A percentile compares a stretch with the other conserved stretches of the same genome.
Evolutionary conservation across 257 asterid species (phyloP).

Genomic region (Mentha longifolia): DNA sequence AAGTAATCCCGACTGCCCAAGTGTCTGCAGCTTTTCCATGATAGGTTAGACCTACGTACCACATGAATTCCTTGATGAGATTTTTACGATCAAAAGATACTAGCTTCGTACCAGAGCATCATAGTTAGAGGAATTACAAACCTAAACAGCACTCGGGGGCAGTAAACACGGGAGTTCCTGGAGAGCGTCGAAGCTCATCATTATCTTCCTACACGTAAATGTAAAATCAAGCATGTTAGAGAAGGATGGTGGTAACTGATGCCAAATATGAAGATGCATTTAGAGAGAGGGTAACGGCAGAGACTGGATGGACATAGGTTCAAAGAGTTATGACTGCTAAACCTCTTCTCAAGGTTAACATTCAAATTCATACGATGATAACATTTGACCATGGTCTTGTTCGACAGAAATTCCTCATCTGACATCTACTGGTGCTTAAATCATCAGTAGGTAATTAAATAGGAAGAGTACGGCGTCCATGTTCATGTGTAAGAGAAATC

Average conservation of each 20-base stretch:
- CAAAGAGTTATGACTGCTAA: too few relatives aligned
- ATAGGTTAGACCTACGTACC: conserved; percentile 59
- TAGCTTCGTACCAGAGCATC: background rate
- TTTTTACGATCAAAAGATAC: background rate
- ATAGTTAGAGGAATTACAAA: conserved; percentile 28
- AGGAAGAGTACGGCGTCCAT: background rate
- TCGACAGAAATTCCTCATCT: background rate
- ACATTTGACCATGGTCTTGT: background rate
- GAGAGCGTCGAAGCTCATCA: conserved; percentile 97
- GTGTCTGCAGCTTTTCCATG: conserved; percentile 81
- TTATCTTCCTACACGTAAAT: conserved; percentile 57
- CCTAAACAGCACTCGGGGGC: conserved; percentile 99
- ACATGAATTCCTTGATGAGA: conserved; percentile 11
- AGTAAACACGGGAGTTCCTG: conserved; percentile 99
- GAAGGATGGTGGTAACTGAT: background rate
- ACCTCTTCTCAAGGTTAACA: too few relatives aligned
- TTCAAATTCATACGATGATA: background rate
- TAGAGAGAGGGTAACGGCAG: conserved; percentile 1
- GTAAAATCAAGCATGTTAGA: background rate
- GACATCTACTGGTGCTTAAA: background rate
- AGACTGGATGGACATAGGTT: too few relatives aligned
- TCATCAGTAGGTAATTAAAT: too few relatives aligned
- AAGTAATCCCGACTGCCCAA: conserved; percentile 93
- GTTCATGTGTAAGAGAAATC: background rate
- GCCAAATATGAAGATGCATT: background rate